These are phyloP conservation scores for Maudiozyma pseudohumilis DNA, from an alignment of 805 yeast genomes.

Conservation along the genomic window DNA sequence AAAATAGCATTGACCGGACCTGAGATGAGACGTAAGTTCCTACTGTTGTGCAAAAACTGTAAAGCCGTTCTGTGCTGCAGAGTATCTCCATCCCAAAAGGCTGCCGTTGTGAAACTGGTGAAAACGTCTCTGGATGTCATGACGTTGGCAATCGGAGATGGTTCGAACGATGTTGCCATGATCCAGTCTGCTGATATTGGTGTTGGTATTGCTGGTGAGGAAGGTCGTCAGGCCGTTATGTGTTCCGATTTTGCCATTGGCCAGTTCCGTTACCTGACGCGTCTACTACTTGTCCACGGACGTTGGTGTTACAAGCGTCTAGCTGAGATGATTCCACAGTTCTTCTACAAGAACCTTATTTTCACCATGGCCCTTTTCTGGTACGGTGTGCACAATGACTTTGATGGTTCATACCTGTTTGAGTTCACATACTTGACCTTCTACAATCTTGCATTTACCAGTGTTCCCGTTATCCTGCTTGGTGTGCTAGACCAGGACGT, in stretches of 20 bases:
- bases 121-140: conserved; percentile 64
- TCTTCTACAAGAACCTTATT: conserved; percentile 70
- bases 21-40: conserved; percentile 46
- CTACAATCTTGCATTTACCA: conserved; percentile 75
- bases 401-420: conserved; percentile 71
- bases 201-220: conserved; percentile 87
- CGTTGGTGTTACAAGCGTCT: conserved; percentile 79
- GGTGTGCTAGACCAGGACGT: conserved; percentile 81
- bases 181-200: conserved; percentile 83
- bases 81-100: conserved; percentile 83
- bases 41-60: conserved; percentile 69
- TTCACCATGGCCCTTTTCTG: conserved; percentile 69
- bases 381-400: conserved; percentile 66
- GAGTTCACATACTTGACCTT: conserved; percentile 76
- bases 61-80: conserved; percentile 77
- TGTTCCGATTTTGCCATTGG: conserved; percentile 84
- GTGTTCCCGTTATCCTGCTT: conserved; percentile 67
- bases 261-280: conserved; percentile 63
- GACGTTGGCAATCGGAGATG: conserved; percentile 85
- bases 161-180: conserved; percentile 87
- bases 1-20: conserved; percentile 39
- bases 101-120: conserved; percentile 71
- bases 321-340: conserved; percentile 76
- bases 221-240: conserved; percentile 85
- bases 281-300: conserved; percentile 67